Evolutionary conservation across 2,329 filamentous ascomycete genomes (phyloP).

Genomic region (Penicillium crustosum): DNA sequence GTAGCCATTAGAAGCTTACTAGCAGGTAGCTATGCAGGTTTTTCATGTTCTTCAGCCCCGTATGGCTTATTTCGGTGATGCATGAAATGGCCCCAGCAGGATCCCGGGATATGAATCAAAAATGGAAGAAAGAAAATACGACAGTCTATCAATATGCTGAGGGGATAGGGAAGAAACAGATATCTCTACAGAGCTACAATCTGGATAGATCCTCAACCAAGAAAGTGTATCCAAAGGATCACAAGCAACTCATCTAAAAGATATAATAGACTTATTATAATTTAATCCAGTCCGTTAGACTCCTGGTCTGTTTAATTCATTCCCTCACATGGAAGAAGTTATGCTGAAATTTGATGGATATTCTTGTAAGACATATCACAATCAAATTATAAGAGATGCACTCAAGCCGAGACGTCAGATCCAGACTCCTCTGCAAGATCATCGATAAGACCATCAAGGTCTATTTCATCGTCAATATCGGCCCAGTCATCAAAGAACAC

Average conservation of each 20-base stretch:
- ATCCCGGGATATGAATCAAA: neutral
- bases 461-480: constrained; percentile 4
- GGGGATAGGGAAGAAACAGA: neutral
- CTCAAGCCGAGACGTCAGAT: neutral
- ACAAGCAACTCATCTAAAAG: neutral
- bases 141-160: neutral
- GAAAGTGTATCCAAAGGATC: neutral
- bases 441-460: neutral
- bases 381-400: neutral
- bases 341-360: neutral
- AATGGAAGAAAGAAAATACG: neutral
- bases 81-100: neutral
- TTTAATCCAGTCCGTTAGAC: neutral
- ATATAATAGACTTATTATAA: neutral
- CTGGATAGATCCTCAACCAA: neutral
- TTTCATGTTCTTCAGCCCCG: neutral
- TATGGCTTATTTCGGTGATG: neutral
- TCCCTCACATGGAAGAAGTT: neutral
- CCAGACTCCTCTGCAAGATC: neutral
- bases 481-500: constrained; percentile 6
- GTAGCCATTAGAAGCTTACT: no score
- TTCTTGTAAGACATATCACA: neutral
- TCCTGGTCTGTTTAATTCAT: no score
- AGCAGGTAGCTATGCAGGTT: no score
- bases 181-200: neutral